Evolutionary conservation across 1,284 basidiomycete species (phyloP), one percentile per base, ranked within the genome.

Genomic region (Ustilago sp.): DNA sequence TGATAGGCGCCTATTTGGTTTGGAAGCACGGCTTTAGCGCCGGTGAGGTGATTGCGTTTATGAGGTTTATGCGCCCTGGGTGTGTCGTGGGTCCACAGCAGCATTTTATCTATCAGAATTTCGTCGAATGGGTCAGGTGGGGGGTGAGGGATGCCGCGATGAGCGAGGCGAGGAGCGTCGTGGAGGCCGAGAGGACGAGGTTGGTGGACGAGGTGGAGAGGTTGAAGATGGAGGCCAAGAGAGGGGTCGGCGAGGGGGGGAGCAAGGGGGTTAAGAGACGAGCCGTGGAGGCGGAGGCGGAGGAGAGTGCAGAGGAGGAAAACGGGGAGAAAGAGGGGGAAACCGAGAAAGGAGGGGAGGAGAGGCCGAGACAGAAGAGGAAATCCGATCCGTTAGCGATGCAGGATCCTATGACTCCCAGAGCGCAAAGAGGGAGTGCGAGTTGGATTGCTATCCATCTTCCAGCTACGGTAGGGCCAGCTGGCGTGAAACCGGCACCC

Each of bases 11-110:
- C 3, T 99, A 98, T 88, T 90, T 99, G 64, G 93, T 98, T 79
- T 99, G 97, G 93, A 98, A 97, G 88, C 95, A 98, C 83, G 93
- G 93, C n/a, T 99, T 99, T 85, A 94, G 94, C n/a, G 95, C 96
- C 0, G 91, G 92, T 64, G 97, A 99, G 87, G 95, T 92, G 9
- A 99, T 99, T 71, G 97, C 93, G 0, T 98, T 95, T 87, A 99
- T 99, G 97, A 92, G 97, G 28, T 93, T 99, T 77, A 92, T 98
- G 74, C 91, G 96, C 48, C 97, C 96, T 0, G 94, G 94, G 2
- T 95, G 94, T 86, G 95, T 98, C 15, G 95, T 98, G 41, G 95
- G 95, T 13, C 88, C 88, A 12, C 88, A 89, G 65, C 89, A 91
- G 84, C 96, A 98, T 85, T 99, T 94, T 86, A 93, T 99, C 91